Percentiles rank a stretch among this genome's conserved stretches.
These are phyloP conservation scores for Candida endomychidarum DNA, from an alignment of 805 yeast species.

Conservation along the genomic window DNA sequence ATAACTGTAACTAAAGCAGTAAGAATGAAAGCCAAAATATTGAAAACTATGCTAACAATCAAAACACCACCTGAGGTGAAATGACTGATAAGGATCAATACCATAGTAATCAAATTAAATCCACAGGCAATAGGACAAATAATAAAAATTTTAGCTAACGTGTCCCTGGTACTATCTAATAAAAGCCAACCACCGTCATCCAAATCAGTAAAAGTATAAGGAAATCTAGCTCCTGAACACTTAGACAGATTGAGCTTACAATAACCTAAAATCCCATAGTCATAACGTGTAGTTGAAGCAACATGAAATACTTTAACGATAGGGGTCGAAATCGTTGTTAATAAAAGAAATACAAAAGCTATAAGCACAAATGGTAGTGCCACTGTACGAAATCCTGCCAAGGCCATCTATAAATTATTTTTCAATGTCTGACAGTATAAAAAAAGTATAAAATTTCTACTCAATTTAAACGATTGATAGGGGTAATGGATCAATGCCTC, in stretches of 20 bases:
- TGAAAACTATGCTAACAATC: slow-evolving; percentile 44
- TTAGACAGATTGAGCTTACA: slow-evolving; percentile 37
- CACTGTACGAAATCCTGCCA: slow-evolving; percentile 17
- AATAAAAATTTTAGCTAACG: slow-evolving; percentile 54
- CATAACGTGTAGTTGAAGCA: slow-evolving; percentile 44
- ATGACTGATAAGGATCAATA: slow-evolving; percentile 25
- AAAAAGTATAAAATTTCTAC: neutral
- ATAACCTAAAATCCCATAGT: slow-evolving; percentile 69
- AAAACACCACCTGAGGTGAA: slow-evolving; percentile 23
- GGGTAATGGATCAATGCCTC: neutral
- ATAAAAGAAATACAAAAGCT: slow-evolving; percentile 60
- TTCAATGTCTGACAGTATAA: too few relatives aligned
- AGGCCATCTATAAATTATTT: too few relatives aligned
- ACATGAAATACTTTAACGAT: slow-evolving; percentile 49
- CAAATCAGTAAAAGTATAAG: slow-evolving; percentile 38
- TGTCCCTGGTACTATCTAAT: slow-evolving; percentile 44
- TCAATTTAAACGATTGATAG: slow-evolving; percentile 5
- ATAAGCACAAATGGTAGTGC: slow-evolving; percentile 42
- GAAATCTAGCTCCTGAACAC: slow-evolving; percentile 48
- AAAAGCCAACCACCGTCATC: slow-evolving; percentile 49
- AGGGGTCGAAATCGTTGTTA: slow-evolving; percentile 65
- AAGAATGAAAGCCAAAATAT: slow-evolving; percentile 51
- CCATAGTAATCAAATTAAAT: slow-evolving; percentile 44
- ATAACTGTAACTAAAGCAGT: slow-evolving; percentile 57
- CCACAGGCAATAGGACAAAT: slow-evolving; percentile 69